A percentile compares a stretch with the other conserved stretches of the same genome.
phyloP scores from a whole-genome alignment of 768 basidiomycete species.

The Cystobasidium ongulense region DNA sequence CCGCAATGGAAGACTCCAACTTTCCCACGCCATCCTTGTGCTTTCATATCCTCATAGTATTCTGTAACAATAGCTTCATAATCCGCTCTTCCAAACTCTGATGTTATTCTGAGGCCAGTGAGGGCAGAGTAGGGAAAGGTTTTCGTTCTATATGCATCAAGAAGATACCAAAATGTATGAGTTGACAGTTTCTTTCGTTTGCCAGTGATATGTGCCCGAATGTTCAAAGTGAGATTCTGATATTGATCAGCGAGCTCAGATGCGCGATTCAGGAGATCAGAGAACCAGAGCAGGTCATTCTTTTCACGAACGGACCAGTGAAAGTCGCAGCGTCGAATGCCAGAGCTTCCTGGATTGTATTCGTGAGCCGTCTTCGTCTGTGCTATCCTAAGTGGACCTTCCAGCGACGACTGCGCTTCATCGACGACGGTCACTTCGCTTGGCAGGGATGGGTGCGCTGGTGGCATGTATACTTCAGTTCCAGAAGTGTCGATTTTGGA shows the following conservation, averaged over 20 bases:
- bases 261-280: conserved; percentile 25
- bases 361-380: neutral
- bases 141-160: conserved; percentile 12
- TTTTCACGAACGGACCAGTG: conserved; percentile 29
- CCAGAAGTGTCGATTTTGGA: neutral
- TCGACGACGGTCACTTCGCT: neutral
- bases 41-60: conserved; percentile 18
- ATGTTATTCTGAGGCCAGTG: conserved; percentile 5
- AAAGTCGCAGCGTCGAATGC: conserved; percentile 11
- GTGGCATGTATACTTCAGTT: neutral
- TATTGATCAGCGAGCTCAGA: neutral
- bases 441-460: too few species aligned
- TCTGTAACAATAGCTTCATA: neutral
- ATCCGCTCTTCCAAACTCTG: conserved; percentile 18
- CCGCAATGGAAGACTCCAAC: conserved; percentile 26
- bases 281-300: conserved; percentile 27
- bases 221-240: conserved; percentile 23
- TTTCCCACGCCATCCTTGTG: conserved; percentile 18
- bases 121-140: conserved; percentile 20
- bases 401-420: neutral
- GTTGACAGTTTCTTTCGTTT: conserved; percentile 17
- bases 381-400: neutral
- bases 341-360: neutral
- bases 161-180: conserved; percentile 21
- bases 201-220: conserved; percentile 16